Evolutionary conservation across 805 yeast species (phyloP).

Genomic region (Yamadazyma phyllophila): DNA sequence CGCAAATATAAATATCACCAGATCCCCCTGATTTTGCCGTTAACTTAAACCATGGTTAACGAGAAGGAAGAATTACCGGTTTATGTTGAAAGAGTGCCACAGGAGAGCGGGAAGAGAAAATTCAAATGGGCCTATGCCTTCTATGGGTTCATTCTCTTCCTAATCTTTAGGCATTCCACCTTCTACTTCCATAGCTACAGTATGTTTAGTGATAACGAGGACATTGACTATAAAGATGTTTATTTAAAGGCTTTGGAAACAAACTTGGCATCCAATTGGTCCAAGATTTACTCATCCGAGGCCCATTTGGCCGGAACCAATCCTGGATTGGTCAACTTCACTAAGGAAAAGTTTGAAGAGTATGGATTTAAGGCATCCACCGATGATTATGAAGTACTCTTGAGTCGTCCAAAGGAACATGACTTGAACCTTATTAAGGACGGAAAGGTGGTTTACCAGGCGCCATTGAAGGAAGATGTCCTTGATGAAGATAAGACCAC

Average conservation of each 20-base stretch:
- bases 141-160: not conserved
- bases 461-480: constrained; percentile 51
- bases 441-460: constrained; percentile 40
- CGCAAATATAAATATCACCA: not conserved
- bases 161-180: not conserved
- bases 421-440: constrained; percentile 33
- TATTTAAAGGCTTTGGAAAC: constrained; percentile 29
- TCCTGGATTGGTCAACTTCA: constrained; percentile 45
- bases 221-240: constrained; percentile 8
- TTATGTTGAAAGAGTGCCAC: not conserved
- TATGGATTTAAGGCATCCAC: constrained; percentile 50
- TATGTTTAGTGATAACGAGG: not conserved
- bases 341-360: constrained; percentile 46
- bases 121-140: constrained; percentile 1
- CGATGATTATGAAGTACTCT: constrained; percentile 57
- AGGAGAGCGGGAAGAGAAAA: not conserved
- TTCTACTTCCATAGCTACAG: not conserved
- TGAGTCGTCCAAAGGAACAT: constrained; percentile 50
- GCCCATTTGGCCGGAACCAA: constrained; percentile 50
- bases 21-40: not conserved
- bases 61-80: not conserved
- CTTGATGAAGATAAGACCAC: constrained; percentile 41
- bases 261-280: constrained; percentile 44
- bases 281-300: constrained; percentile 37
- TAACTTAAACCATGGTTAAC: not conserved